phyloP scores from a whole-genome alignment of 176 grass and related monocot species.

The Microstegium vimineum region DNA sequence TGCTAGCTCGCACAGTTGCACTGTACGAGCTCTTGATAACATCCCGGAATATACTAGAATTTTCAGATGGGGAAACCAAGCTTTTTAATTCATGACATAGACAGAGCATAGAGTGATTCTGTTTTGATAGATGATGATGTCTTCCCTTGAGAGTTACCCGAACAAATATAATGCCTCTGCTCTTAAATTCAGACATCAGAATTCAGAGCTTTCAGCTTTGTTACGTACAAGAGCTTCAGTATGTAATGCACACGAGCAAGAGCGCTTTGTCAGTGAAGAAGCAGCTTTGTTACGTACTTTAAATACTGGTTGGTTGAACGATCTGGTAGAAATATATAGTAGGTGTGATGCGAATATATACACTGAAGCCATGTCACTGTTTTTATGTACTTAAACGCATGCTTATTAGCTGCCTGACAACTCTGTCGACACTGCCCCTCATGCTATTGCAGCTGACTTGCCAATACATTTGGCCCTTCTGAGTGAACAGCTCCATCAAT shows the following conservation, averaged over 20 bases:
- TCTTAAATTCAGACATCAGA: not conserved
- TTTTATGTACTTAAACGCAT: not conserved
- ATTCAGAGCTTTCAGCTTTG: no score
- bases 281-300: not conserved
- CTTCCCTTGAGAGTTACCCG: not conserved
- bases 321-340: not conserved
- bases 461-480: not conserved
- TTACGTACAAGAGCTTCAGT: no score
- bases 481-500: constrained; percentile 3
- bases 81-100: not conserved
- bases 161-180: not conserved
- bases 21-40: not conserved
- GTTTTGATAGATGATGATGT: not conserved
- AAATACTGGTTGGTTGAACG: not conserved
- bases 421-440: not conserved
- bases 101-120: not conserved
- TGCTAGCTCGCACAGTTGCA: not conserved
- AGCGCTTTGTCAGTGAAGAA: not conserved
- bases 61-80: not conserved
- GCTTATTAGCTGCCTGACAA: not conserved
- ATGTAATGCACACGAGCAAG: not conserved
- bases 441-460: constrained; percentile 12
- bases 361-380: not conserved
- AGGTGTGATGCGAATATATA: no score
- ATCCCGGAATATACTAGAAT: not conserved